These are phyloP conservation scores for Aristolochia fimbriata DNA, from an alignment of 164 flowering plant genomes.

Conservation along the genomic window DNA sequence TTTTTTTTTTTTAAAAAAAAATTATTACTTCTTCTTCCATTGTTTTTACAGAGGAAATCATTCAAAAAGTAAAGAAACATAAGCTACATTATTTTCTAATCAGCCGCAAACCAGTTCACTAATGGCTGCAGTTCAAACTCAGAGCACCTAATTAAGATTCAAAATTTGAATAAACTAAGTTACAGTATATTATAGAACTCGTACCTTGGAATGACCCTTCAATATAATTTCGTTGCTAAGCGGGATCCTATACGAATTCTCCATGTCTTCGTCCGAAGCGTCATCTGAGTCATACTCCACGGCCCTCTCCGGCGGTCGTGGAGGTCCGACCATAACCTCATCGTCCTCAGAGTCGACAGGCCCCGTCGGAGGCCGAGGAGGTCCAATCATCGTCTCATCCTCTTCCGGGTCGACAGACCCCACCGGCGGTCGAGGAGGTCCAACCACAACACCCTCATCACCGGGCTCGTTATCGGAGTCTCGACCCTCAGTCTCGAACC, in stretches of 20 bases:
- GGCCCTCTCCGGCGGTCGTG: slow-evolving; percentile 7
- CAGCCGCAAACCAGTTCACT: no score
- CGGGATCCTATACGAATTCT: slow-evolving; percentile 52
- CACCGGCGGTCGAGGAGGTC: slow-evolving; percentile 13
- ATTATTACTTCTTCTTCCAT: no score
- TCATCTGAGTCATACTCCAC: slow-evolving; percentile 24
- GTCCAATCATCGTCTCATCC: slow-evolving; percentile 45
- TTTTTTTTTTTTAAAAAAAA: no score
- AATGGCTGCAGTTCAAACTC: no score
- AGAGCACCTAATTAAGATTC: no score
- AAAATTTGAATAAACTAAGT: no score
- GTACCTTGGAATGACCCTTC: slow-evolving; percentile 89
- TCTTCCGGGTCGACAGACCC: slow-evolving; percentile 17
- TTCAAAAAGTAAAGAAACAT: no score
- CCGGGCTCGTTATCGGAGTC: slow-evolving; percentile 2
- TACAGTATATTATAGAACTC: no score
- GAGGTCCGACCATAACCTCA: slow-evolving; percentile 8
- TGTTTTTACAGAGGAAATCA: no score
- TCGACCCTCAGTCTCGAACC: slow-evolving; percentile 3
- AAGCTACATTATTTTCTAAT: no score
- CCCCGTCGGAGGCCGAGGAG: slow-evolving; percentile 38
- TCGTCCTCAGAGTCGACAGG: no score
- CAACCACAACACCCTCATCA: slow-evolving; percentile 15
- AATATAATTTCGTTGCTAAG: slow-evolving; percentile 81
- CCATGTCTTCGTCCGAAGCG: slow-evolving; percentile 26